Evolutionary conservation across 768 basidiomycete genomes (phyloP).

Genomic region (Rhizopogon vulgaris): DNA sequence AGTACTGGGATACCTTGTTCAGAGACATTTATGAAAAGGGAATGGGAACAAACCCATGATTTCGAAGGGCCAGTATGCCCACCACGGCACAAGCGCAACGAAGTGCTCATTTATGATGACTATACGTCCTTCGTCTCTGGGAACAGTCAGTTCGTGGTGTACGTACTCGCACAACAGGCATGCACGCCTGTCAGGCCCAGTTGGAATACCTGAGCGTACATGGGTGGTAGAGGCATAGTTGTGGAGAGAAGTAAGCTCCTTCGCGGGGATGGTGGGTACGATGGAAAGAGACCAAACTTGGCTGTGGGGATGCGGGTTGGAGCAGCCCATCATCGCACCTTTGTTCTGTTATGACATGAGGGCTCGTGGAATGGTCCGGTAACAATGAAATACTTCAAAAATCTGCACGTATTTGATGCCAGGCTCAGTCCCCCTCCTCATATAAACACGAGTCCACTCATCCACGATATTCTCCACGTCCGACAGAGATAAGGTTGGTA

Average conservation of each 20-base stretch:
- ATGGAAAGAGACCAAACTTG: conserved; percentile 80
- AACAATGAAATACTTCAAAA: conserved; percentile 61
- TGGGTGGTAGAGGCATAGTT: conserved; percentile 36
- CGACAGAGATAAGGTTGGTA: conserved; percentile 52
- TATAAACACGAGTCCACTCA: conserved; percentile 70
- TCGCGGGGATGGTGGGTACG: conserved; percentile 64
- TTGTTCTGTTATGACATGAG: conserved; percentile 57
- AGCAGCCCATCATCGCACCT: conserved; percentile 92
- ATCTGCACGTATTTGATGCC: conserved; percentile 82
- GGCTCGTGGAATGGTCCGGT: conserved; percentile 5
- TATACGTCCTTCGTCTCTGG: conserved; percentile 47
- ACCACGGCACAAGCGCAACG: conserved; percentile 87
- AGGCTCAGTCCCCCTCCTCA: conserved; percentile 49
- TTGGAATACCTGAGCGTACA: conserved; percentile 40
- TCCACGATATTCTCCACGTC: conserved; percentile 64
- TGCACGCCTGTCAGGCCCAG: conserved; percentile 48
- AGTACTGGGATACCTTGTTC: conserved; percentile 42
- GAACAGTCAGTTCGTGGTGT: conserved; percentile 47
- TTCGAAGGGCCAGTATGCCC: conserved; percentile 95
- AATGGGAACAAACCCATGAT: conserved; percentile 45
- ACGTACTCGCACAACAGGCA: conserved; percentile 81
- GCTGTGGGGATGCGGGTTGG: conserved; percentile 91
- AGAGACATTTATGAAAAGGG: not conserved
- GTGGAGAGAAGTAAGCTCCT: conserved; percentile 54
- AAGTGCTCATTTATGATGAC: conserved; percentile 72